Evolutionary conservation across 2,329 filamentous ascomycete species (phyloP).

Genomic region (Trichoderma atroviride): DNA sequence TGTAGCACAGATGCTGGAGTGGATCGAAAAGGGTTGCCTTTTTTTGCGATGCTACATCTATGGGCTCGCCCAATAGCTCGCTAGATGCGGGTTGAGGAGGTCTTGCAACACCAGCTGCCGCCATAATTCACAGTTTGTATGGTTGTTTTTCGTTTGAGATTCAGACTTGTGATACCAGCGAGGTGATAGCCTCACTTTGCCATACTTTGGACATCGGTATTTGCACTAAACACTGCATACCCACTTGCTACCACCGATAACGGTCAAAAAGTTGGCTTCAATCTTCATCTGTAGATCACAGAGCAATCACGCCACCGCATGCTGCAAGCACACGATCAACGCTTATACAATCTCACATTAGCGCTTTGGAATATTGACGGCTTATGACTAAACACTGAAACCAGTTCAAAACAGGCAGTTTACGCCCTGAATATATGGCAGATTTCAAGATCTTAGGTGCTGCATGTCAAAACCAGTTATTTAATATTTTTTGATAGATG

Average conservation of each 20-base stretch:
- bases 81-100: not conserved
- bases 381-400: not conserved
- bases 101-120: not conserved
- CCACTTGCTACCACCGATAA: slow-evolving; percentile 7
- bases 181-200: not conserved
- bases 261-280: not conserved
- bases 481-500: not conserved
- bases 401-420: not conserved
- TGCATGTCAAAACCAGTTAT: not conserved
- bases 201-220: not conserved
- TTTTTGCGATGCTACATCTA: not conserved
- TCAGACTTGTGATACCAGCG: not conserved
- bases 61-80: not conserved
- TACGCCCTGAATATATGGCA: not conserved
- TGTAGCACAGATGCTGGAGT: slow-evolving; percentile 19
- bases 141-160: not conserved
- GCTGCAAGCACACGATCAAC: slow-evolving; percentile 5
- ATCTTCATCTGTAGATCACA: not conserved
- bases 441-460: not conserved
- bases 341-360: not conserved
- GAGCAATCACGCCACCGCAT: slow-evolving; percentile 1
- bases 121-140: not conserved
- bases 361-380: no score
- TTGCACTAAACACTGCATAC: not conserved
- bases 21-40: not conserved